Evolutionary conservation across 352 stramenopile genomes (phyloP).

Genomic region (Globisporangium echinulatum): DNA sequence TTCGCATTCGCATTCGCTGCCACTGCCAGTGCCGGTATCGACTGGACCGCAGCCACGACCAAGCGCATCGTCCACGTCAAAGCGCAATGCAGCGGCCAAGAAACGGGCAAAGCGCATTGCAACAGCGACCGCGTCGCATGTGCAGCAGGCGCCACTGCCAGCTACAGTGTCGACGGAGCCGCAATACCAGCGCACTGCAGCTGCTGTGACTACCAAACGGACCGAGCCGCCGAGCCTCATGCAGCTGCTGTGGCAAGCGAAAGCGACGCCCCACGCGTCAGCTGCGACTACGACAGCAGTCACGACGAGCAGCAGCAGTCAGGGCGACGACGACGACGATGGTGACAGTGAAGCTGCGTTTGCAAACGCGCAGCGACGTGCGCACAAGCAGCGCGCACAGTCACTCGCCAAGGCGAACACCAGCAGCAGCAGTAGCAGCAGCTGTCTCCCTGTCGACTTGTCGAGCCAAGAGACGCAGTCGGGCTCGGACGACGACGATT

Average conservation of each 20-base stretch:
- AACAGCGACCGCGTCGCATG: background rate
- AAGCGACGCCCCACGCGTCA: conserved; percentile 8
- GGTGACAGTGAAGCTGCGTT: conserved; percentile 42
- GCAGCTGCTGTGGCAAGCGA: conserved; percentile 60
- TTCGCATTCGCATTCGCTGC: background rate
- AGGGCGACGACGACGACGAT: conserved; percentile 4
- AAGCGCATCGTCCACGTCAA: background rate
- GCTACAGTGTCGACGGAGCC: background rate
- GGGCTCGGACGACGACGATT: conserved; percentile 46
- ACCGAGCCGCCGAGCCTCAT: conserved; percentile 23
- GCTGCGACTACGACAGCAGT: conserved; percentile 1
- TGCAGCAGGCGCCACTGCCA: background rate
- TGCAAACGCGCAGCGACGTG: conserved; percentile 27
- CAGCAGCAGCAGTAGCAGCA: background rate
- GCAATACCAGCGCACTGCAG: background rate
- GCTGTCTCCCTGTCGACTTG: conserved; percentile 22
- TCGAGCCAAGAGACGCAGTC: conserved; percentile 74
- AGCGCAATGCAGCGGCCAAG: no score
- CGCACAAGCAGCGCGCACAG: conserved; percentile 32
- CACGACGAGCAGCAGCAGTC: conserved; percentile 7
- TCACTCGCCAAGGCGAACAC: conserved; percentile 15
- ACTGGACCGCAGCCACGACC: background rate
- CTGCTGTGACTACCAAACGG: background rate
- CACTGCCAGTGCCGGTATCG: no score
- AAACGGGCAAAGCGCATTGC: background rate